Conservation (phyloP, 208 protist genomes). For the Phytomonas sp. region DNA sequence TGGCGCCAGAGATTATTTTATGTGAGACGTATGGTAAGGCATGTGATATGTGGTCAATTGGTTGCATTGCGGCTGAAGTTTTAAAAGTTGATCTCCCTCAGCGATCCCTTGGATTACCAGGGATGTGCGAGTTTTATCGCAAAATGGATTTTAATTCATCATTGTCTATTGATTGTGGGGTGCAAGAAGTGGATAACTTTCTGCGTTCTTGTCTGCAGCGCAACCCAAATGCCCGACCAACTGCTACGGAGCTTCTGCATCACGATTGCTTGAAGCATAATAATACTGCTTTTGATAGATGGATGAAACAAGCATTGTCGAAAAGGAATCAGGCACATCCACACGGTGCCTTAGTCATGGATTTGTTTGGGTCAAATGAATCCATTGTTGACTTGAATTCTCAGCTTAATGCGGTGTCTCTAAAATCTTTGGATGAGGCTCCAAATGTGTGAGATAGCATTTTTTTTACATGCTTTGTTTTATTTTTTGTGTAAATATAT, state of each 20-base stretch:
- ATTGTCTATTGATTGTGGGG: conserved; percentile 47
- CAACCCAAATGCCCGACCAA: conserved; percentile 35
- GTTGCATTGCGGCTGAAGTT: conserved; percentile 91
- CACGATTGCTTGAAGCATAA: conserved; percentile 37
- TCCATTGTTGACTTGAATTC: conserved; percentile 4
- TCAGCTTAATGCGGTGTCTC: not conserved
- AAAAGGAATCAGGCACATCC: not conserved
- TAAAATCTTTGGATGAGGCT: not conserved
- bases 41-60: conserved; percentile 93
- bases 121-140: conserved; percentile 69
- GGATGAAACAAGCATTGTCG: conserved; percentile 28
- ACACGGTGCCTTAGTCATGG: not conserved
- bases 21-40: conserved; percentile 82
- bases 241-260: conserved; percentile 36
- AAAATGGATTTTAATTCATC: conserved; percentile 32
- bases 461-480: conserved; percentile 8
- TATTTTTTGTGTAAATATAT: conserved; percentile 1
- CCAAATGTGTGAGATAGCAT: conserved; percentile 1
- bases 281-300: conserved; percentile 31
- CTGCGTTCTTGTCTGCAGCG: conserved; percentile 49
- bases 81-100: conserved; percentile 51
- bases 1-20: conserved; percentile 87
- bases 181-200: conserved; percentile 41
- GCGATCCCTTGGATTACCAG: conserved; percentile 38
- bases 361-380: not conserved